Base-by-base conservation (phyloP, 2,329 filamentous ascomycete species). In the Epichloe sp. region DNA sequence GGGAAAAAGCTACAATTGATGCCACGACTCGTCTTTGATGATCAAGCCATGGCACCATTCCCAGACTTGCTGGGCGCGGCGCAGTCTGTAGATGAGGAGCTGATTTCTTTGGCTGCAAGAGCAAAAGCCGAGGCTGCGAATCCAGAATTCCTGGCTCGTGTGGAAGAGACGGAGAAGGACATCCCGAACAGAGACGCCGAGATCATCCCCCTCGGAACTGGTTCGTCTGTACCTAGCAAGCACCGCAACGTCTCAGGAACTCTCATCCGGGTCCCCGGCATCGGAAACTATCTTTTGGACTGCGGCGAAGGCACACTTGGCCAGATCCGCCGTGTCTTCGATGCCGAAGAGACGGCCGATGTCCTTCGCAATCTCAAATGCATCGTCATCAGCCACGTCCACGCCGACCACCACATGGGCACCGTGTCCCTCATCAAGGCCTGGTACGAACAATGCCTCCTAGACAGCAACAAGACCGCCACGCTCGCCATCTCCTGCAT, bases 211-310 rank as follows among this genome's bases (percentile, higher is more conserved):
- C 77, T 98, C 0, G 93, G 93, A 5, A 98, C 93, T 3, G 93
- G 93, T 8, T 97, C 91, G 3, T 86, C 91, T 0, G 65, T 86
- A 15, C 93, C 93, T 2, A 95, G 88, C 36, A 94, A 94, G 64
- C 93, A 96, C 66, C 86, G 93, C 59, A 98, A 97, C 64, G 93
- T 98, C 19, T 95, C 91, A 11, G 82, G 83, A 2, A 96, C 90
- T 0, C 73, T 98, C 4, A 70, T 98, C 44, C 79, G 86, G 14
- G 83, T 95, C 3, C 93, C 93, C 6, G 86, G 83, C 4, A 78
- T 82, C 58, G 93, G 93, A n/a, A 89, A 80, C 63, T 94, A 95
- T 62, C 73, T 98, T 1, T 78, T 98, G 52, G 93, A 98, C 67
- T 88, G 83, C 58, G 93, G 93, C 52, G 93, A 98, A 67, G 89